Base-by-base conservation (phyloP, 257 asterid genomes). In the Plectranthus barbatus region DNA sequence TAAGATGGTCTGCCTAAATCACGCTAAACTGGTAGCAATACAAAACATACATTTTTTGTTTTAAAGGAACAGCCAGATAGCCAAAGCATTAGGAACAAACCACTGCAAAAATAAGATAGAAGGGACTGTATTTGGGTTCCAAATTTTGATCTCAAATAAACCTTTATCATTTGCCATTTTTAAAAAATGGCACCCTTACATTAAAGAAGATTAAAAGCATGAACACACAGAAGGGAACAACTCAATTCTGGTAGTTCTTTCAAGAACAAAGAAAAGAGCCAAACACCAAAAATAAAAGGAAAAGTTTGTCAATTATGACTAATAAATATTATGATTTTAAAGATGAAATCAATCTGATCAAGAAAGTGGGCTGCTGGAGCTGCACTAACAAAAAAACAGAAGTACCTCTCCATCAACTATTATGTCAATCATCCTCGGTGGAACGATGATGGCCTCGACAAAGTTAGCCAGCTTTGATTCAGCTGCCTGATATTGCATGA, bases 341-440 rank as follows among this genome's bases (percentile, higher is more conserved):
- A n/a, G n/a, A n/a, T n/a, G n/a, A n/a, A n/a, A n/a, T n/a, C 56
- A 48, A 51, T 40, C 56, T 48, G 66, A 59, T 26, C 15, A 62
- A 53, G 37, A 61, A 60, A 52, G 29, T n/a, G 48, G 24, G 23
- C 13, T 21, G 62, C 3, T 33, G 56, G 52, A 60, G 52, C 56
- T 58, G 69, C 61, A 56, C 53, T 21, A 51, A 58, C 70, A 46
- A 56, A 52, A 75, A 26, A 26, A 64, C 33, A 18, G 41, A 47
- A 62, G 52, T 77, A 93, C 99, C 99, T 90, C 99, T 81, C 96
- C 99, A 57, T 90, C 97, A 33, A 87, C 91, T 72, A 93, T 76
- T 74, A 90, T 77, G 76, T 90, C 99, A 60, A 93, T 81, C 97
- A 90, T 90, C 84, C 92, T 87, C 62, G 99, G 99, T 5, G 99